These are phyloP conservation scores for Salvia hispanica DNA, from an alignment of 257 asterid species.

Conservation along the genomic window DNA sequence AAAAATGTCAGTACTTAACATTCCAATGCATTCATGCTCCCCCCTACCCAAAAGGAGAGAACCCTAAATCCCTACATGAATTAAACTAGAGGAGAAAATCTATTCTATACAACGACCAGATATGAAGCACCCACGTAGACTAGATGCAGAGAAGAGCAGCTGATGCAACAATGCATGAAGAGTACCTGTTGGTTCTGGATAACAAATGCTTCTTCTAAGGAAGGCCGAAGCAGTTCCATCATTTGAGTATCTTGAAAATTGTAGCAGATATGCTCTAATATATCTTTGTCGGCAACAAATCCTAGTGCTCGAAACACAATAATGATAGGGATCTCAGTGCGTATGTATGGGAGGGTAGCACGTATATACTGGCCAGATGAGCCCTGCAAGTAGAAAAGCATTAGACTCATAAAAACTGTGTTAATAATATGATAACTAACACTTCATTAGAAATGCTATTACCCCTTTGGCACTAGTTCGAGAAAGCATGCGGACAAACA, in stretches of 20 bases:
- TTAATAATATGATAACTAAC: slow-evolving; percentile 6
- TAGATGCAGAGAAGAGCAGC: slow-evolving; percentile 16
- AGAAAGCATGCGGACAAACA: slow-evolving; percentile 98
- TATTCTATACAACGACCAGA: background rate
- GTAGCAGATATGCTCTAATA: slow-evolving; percentile 90
- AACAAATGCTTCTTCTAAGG: slow-evolving; percentile 97
- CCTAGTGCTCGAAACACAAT: slow-evolving; percentile 94
- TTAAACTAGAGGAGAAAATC: too few relatives aligned
- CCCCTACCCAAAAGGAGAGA: background rate
- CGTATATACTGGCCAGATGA: slow-evolving; percentile 97
- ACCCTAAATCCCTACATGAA: too few relatives aligned
- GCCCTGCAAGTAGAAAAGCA: slow-evolving; percentile 57
- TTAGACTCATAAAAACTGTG: background rate
- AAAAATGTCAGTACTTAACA: background rate
- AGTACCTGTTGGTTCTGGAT: slow-evolving; percentile 94
- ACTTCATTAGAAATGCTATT: slow-evolving; percentile 32
- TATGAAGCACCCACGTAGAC: slow-evolving; percentile 10
- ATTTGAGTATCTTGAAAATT: slow-evolving; percentile 89
- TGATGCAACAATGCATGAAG: slow-evolving; percentile 10
- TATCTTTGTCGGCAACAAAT: slow-evolving; percentile 96
- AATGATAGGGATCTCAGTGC: slow-evolving; percentile 93
- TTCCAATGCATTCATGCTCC: background rate
- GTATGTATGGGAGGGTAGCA: slow-evolving; percentile 93
- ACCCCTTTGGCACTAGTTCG: slow-evolving; percentile 99
- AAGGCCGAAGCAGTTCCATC: slow-evolving; percentile 97